Conservation (phyloP, 208 protist species). For the Porcisia deanei region DNA sequence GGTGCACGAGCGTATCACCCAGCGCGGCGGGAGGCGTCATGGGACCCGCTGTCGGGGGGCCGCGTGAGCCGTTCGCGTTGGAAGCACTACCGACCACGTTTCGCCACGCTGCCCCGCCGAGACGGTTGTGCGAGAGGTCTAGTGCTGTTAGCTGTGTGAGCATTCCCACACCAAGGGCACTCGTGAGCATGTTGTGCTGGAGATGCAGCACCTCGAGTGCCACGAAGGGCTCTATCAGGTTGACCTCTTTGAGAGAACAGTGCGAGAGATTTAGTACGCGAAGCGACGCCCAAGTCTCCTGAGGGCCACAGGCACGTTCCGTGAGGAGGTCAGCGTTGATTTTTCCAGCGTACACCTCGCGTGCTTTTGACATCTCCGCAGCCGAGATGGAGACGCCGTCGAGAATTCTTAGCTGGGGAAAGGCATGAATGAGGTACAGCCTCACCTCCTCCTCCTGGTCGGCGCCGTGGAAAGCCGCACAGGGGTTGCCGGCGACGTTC, state of each 20-base stretch:
- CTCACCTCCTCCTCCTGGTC: constrained; percentile 52
- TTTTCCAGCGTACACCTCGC: constrained; percentile 74
- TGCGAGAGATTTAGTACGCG: constrained; percentile 75
- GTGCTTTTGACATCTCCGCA: constrained; percentile 53
- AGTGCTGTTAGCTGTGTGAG: constrained; percentile 67
- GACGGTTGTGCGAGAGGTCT: constrained; percentile 83
- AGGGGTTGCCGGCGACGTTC: constrained; percentile 89
- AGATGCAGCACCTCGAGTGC: constrained; percentile 66
- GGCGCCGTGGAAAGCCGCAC: constrained; percentile 3
- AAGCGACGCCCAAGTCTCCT: constrained; percentile 45
- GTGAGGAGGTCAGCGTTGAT: constrained; percentile 77
- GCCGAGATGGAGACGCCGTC: constrained; percentile 71
- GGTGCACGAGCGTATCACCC: constrained; percentile 48
- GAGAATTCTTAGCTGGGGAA: constrained; percentile 93
- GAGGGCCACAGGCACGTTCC: constrained; percentile 47
- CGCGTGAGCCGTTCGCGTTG: constrained; percentile 1
- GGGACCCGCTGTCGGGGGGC: not conserved
- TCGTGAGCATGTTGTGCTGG: constrained; percentile 78
- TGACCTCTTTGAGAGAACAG: constrained; percentile 78
- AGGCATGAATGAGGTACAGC: constrained; percentile 89
- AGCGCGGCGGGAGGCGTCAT: constrained; percentile 27
- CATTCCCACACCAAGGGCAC: constrained; percentile 51
- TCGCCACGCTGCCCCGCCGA: constrained; percentile 35
- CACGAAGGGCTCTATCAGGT: constrained; percentile 60
- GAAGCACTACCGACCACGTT: not conserved